These are phyloP conservation scores for Thymus quinquecostatus DNA, from an alignment of 257 asterid genomes.

Conservation along the genomic window DNA sequence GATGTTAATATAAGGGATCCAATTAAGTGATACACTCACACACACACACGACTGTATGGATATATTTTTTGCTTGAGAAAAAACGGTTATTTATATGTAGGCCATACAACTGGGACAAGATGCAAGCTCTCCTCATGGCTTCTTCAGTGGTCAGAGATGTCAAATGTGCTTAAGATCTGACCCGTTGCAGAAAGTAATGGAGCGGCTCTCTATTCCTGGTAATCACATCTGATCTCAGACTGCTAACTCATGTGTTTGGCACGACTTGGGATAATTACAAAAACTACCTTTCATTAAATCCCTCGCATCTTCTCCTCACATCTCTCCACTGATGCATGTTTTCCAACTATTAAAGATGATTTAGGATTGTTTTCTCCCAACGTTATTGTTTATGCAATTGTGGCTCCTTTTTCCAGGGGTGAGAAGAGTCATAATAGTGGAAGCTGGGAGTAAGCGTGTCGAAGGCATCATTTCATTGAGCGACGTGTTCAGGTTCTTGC, in stretches of 20 bases:
- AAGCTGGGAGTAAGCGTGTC: conserved; percentile 78
- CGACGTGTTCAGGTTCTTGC: conserved; percentile 67
- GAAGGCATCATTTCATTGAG: conserved; percentile 73
- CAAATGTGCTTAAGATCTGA: conserved; percentile 79
- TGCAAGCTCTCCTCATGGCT: conserved; percentile 53
- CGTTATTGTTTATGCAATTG: background rate
- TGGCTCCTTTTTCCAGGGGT: conserved; percentile 52
- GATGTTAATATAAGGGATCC: background rate
- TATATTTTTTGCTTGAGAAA: background rate
- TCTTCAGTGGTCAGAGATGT: conserved; percentile 67
- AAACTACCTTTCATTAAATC: background rate
- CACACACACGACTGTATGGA: too few relatives aligned
- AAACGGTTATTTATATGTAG: conserved; percentile 33
- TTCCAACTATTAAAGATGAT: background rate
- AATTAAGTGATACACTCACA: background rate
- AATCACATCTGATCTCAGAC: conserved; percentile 15
- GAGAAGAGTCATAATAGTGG: conserved; percentile 71
- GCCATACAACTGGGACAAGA: conserved; percentile 78
- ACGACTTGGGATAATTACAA: conserved; percentile 5
- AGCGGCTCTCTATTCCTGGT: conserved; percentile 70
- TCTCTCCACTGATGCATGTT: background rate
- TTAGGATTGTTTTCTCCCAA: background rate
- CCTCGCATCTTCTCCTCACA: background rate
- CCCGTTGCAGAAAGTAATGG: conserved; percentile 75
- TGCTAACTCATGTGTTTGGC: background rate